These are phyloP conservation scores for Sinapis alba DNA, from an alignment of 441 rosid genomes.

Conservation along the genomic window DNA sequence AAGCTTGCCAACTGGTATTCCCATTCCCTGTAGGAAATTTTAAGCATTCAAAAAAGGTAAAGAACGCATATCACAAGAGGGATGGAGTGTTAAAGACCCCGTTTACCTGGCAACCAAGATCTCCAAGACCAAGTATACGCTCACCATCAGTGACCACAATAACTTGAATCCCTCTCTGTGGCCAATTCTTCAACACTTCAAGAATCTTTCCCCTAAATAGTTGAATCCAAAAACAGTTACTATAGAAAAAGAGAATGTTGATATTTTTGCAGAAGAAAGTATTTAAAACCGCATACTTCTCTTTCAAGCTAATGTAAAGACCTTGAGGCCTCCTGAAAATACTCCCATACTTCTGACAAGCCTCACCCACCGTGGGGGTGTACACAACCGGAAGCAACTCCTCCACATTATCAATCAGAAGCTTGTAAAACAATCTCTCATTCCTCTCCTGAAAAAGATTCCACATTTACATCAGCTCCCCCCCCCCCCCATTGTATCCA, in stretches of 20 bases:
- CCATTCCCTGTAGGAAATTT: conserved; percentile 69
- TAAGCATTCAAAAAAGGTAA: background rate
- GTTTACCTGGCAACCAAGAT: conserved; percentile 88
- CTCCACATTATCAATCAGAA: conserved; percentile 82
- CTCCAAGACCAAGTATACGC: conserved; percentile 83
- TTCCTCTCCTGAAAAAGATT: conserved; percentile 65
- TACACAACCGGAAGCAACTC: conserved; percentile 89
- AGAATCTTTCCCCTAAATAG: conserved; percentile 68
- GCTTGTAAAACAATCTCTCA: conserved; percentile 84
- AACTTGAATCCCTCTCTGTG: conserved; percentile 76
- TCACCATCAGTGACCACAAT: conserved; percentile 91
- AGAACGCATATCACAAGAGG: background rate
- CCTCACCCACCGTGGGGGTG: conserved; percentile 93
- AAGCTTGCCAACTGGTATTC: conserved; percentile 90
- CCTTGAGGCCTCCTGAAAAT: conserved; percentile 88
- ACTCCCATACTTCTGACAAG: conserved; percentile 93
- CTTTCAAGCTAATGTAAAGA: conserved; percentile 85
- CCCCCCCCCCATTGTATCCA: background rate
- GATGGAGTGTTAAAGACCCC: background rate
- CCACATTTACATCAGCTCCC: conserved; percentile 9
- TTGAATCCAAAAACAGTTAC: background rate
- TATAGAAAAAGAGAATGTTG: background rate
- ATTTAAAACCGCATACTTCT: conserved; percentile 54
- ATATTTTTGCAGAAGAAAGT: background rate
- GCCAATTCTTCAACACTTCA: conserved; percentile 83